phyloP scores from a whole-genome alignment of 2,329 filamentous ascomycete species.

The Calonectria honghensis region DNA sequence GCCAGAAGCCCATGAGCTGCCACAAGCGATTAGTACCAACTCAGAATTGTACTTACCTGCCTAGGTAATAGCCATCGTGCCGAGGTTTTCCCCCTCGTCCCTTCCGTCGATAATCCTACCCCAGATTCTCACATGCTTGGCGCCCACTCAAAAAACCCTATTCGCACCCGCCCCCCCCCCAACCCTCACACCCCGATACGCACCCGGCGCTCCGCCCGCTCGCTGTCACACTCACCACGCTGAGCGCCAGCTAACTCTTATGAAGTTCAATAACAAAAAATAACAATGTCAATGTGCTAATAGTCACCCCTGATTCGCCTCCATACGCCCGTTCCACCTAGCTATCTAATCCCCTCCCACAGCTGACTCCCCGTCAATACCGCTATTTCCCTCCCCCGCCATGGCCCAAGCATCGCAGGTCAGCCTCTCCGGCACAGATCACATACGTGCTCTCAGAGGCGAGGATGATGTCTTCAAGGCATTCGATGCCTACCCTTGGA shows the following conservation, averaged over 20 bases:
- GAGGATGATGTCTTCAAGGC: conserved; percentile 72
- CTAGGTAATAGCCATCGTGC: conserved; percentile 31
- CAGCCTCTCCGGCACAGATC: conserved; percentile 57
- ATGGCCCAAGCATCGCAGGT: conserved; percentile 48
- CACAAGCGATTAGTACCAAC: conserved; percentile 27
- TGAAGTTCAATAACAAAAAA: neutral
- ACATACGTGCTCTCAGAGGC: conserved; percentile 63
- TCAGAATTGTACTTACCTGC: conserved; percentile 23
- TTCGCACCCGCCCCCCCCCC: conserved; percentile 41
- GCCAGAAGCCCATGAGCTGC: conserved; percentile 18
- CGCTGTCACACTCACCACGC: conserved; percentile 1
- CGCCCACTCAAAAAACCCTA: conserved; percentile 21
- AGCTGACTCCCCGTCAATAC: neutral
- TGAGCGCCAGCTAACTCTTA: conserved; percentile 16
- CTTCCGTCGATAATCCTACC: conserved; percentile 8
- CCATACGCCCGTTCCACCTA: neutral
- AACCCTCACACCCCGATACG: conserved; percentile 29
- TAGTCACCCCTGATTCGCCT: neutral
- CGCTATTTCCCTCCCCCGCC: neutral
- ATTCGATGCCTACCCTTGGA: conserved; percentile 81
- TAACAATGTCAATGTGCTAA: neutral
- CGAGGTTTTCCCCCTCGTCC: conserved; percentile 42
- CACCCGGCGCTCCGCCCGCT: conserved; percentile 24
- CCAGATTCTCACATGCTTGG: conserved; percentile 51
- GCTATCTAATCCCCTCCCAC: neutral